Conservation (phyloP, 345 rosid genomes). For the Euphorbia peplus region DNA sequence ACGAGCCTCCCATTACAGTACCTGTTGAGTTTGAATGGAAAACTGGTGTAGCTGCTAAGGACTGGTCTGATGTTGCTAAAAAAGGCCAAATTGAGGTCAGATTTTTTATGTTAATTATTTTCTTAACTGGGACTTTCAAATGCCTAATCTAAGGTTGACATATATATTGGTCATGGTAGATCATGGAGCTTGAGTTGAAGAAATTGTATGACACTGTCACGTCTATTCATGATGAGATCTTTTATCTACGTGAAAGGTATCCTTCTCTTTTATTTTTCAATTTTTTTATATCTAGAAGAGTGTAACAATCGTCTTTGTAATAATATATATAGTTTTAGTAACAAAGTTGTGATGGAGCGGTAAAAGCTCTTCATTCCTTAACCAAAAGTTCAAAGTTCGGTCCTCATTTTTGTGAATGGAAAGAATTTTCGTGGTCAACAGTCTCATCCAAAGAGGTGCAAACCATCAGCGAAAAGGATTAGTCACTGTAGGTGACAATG, state of each 20-base stretch:
- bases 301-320: too few species aligned
- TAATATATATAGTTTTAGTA: too few species aligned
- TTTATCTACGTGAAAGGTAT: constrained; percentile 78
- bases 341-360: too few species aligned
- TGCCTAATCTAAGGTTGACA: background rate
- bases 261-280: too few species aligned
- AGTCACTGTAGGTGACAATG: too few species aligned
- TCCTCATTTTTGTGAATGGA: too few species aligned
- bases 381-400: too few species aligned
- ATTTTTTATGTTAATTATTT: background rate
- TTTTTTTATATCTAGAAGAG: too few species aligned
- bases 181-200: constrained; percentile 64
- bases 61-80: constrained; percentile 70
- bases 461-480: too few species aligned
- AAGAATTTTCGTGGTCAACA: too few species aligned
- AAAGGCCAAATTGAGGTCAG: constrained; percentile 67
- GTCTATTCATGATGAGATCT: constrained; percentile 81
- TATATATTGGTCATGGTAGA: constrained; percentile 32
- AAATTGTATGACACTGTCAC: constrained; percentile 51
- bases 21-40: constrained; percentile 74
- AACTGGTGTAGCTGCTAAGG: constrained; percentile 71
- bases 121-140: background rate
- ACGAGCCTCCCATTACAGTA: constrained; percentile 32
- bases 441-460: too few species aligned
- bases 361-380: too few species aligned